A percentile compares a stretch with the other conserved stretches of the same genome.
These are phyloP conservation scores for Cryphonectria carpinicola DNA, from an alignment of 2,329 filamentous ascomycete species.

Conservation along the genomic window DNA sequence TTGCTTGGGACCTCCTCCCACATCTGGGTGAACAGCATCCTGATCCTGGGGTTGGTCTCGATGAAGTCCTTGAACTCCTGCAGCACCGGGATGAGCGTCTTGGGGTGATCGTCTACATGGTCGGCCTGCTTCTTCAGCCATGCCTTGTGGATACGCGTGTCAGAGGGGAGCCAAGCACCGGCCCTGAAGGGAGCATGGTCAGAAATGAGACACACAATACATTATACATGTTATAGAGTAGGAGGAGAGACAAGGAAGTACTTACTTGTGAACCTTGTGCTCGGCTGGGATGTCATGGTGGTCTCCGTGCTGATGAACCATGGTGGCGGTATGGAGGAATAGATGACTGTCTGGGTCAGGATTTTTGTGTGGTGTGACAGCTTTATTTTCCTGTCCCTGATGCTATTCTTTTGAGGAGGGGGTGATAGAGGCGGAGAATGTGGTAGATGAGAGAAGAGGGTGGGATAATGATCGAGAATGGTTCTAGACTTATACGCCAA, in stretches of 20 bases:
- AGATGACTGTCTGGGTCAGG: background rate
- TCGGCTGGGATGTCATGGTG: slow-evolving; percentile 55
- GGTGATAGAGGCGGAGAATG: too few species aligned
- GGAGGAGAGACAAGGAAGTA: background rate
- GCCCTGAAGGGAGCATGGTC: slow-evolving; percentile 40
- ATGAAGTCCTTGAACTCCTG: slow-evolving; percentile 69
- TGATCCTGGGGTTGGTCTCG: slow-evolving; percentile 64
- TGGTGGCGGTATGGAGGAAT: slow-evolving; percentile 34
- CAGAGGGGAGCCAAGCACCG: slow-evolving; percentile 66
- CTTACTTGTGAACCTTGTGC: slow-evolving; percentile 51
- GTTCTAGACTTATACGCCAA: background rate
- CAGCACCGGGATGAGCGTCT: slow-evolving; percentile 62
- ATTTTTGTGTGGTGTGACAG: too few species aligned
- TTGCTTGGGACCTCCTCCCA: slow-evolving; percentile 68
- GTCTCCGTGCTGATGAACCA: slow-evolving; percentile 56
- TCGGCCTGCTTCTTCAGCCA: slow-evolving; percentile 64
- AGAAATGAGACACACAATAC: background rate
- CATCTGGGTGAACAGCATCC: slow-evolving; percentile 70
- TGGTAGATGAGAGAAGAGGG: background rate
- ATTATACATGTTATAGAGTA: background rate
- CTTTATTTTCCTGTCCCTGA: too few species aligned
- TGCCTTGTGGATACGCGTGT: slow-evolving; percentile 64
- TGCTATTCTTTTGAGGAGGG: too few species aligned
- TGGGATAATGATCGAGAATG: background rate
- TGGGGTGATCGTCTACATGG: slow-evolving; percentile 55